Evolutionary conservation across 768 basidiomycete species (phyloP).

Genomic region (Amanita polypyramis): DNA sequence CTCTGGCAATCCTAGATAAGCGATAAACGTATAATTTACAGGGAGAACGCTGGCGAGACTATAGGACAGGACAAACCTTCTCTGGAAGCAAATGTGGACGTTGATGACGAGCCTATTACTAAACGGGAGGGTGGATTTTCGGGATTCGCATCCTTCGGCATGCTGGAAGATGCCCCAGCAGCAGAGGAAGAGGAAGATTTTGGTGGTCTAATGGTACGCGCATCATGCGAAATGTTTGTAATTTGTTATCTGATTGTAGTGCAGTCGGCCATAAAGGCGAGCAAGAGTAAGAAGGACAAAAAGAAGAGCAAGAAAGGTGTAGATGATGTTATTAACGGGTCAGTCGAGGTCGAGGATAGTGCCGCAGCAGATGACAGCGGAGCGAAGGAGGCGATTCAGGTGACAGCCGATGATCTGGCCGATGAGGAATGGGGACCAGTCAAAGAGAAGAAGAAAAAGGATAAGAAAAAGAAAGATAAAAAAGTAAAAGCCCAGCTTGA

Average conservation of each 20-base stretch:
- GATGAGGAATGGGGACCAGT: slow-evolving; percentile 65
- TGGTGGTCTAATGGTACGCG: slow-evolving; percentile 66
- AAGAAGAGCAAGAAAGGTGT: slow-evolving; percentile 35
- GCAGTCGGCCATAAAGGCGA: slow-evolving; percentile 57
- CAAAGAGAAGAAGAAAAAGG: slow-evolving; percentile 55
- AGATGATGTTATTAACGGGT: slow-evolving; percentile 19
- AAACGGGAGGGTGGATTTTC: slow-evolving; percentile 32
- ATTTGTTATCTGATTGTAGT: slow-evolving; percentile 6
- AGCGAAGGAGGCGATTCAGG: slow-evolving; percentile 34
- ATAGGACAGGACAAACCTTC: slow-evolving; percentile 30
- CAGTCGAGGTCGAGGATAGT: slow-evolving; percentile 17
- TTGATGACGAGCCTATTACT: slow-evolving; percentile 17
- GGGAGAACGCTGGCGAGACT: slow-evolving; percentile 58
- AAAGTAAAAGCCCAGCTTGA: slow-evolving; percentile 30
- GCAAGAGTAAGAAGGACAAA: slow-evolving; percentile 46
- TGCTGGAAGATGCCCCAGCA: slow-evolving; percentile 29
- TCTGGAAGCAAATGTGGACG: slow-evolving; percentile 17
- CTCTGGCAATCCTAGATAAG: slow-evolving; percentile 2
- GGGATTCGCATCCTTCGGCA: slow-evolving; percentile 38
- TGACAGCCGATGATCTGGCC: slow-evolving; percentile 62
- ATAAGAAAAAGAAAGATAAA: slow-evolving; percentile 48
- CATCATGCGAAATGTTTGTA: slow-evolving; percentile 6
- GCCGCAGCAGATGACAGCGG: slow-evolving; percentile 17
- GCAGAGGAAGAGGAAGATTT: slow-evolving; percentile 55
- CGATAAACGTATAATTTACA: slow-evolving; percentile 14